Base-by-base conservation (phyloP, 306 rosid genomes). In the Vigna mungo region DNA sequence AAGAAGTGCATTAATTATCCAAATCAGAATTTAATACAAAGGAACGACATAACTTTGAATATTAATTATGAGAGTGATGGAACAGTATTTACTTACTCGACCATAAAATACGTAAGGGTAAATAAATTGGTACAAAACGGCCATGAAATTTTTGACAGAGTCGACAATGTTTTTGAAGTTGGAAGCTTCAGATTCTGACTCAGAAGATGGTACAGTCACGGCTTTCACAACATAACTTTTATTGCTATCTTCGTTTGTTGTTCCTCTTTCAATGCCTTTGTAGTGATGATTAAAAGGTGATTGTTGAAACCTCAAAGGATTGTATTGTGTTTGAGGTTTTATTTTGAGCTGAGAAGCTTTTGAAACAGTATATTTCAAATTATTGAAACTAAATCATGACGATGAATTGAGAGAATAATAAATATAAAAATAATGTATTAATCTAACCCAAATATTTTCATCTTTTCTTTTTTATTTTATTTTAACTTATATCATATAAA, bases 21-120 rank as follows among this genome's bases (percentile, higher is more conserved):
- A 56, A 70, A 54, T 10, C 44, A 16, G 1, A 5, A 5, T 17
- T 34, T 5, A 66, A 48, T 16, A 48, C 20, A 49, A 48, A 6
- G n/a, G 9, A 49, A 51, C 3, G 2, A 7, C 56, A 51, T n/a
- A 14, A 51, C n/a, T n/a, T 51, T 15, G 11, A 72, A 34, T 3
- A 44, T 20, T 47, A 16, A 18, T 70, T 23, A 7, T 3, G 20
- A 30, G 7, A 36, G 41, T 7, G 7, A 36, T 30, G 7, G 2
- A 4, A 61, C 52, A 61, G 12, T 16, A 15, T 36, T 6, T 34
- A 85, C 97, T 85, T 82, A 88, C 89, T 88, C 63, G 91, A 82
- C 80, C 88, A 52, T 86, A 75, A 68, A 86, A 84, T 72, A 92
- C 84, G 83, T 90, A 89, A 9, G 97, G 97, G 83, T 90, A 75